Percentiles rank a stretch among this genome's conserved stretches.
phyloP scores from a whole-genome alignment of 1,284 basidiomycete species.

The Trametes hirsuta region DNA sequence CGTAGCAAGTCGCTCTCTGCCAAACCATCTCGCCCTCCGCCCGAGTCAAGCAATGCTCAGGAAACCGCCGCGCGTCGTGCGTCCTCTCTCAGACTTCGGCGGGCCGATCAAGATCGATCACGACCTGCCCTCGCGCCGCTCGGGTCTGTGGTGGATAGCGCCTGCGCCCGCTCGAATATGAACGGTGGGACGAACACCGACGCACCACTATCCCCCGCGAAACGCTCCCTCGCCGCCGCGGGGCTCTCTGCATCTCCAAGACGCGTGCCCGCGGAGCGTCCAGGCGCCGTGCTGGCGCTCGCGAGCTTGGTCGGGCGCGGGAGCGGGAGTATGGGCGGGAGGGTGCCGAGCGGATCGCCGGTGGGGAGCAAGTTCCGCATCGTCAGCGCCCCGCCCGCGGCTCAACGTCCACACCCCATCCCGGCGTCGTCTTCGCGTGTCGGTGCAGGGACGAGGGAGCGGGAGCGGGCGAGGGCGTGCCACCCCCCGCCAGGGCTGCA shows the following conservation, averaged over 20 bases:
- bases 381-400: slow-evolving; percentile 1
- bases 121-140: no score
- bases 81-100: not conserved
- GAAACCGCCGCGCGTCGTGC: not conserved
- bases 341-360: not conserved
- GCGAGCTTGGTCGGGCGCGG: not conserved
- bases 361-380: slow-evolving; percentile 4
- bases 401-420: not conserved
- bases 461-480: no score
- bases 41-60: not conserved
- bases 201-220: no score
- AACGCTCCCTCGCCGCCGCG: no score
- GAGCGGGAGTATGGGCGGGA: not conserved
- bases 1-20: slow-evolving; percentile 13
- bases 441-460: no score
- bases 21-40: not conserved
- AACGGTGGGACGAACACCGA: no score
- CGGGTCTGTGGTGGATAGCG: no score
- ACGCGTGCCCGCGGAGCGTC: no score
- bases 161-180: no score
- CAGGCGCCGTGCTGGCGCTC: not conserved
- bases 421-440: not conserved
- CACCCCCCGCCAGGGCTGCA: no score
- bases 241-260: no score
- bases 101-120: not conserved